Evolutionary conservation across 345 rosid species (phyloP), one percentile per base, ranked within the genome.

Genomic region (Eucalyptus shirleyi): DNA sequence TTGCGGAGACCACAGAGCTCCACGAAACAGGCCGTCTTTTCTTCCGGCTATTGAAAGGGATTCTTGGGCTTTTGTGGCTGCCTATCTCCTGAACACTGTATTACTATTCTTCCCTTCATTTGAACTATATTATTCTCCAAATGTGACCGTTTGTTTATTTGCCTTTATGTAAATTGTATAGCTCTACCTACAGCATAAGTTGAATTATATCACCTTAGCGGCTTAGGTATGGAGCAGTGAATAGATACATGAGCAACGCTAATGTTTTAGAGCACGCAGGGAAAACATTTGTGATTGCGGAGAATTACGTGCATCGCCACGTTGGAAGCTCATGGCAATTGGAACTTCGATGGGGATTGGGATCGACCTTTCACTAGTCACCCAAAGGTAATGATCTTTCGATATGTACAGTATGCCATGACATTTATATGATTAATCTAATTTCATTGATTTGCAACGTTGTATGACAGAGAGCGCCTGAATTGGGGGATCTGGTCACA

Each of bases 281-380:
- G 95, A 50, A 50, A 50, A 50, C 51, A 50, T 13, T 50, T 50
- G 6, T 50, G 51, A 50, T 50, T 50, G 51, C 6, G 0, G 51
- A 50, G 51, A 50, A 50, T 14, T 50, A 50, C 51, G 51, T 50
- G 92, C 88, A 82, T 93, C 9, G 42, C 51, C 14, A 91, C 92
- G 9, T 85, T 94, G 19, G 44, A 90, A 88, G 89, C 90, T 13
- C 28, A 89, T 1, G 91, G 86, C 13, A 40, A 85, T 69, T 93
- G 92, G 95, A 90, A 92, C 87, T 47, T 92, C 24, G n/a, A 87
- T 17, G 91, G 90, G 86, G 88, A 90, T 28, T 92, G 95, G 95
- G 69, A 77, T 72, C 89, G 90, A 28, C 93, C 94, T 24, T 94
- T 92, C 77, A 92, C 93, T 6, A 87, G 90, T 37, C 95, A 94